phyloP scores from a whole-genome alignment of 176 grass and related monocot genomes.

The Phyllostachys edulis region DNA sequence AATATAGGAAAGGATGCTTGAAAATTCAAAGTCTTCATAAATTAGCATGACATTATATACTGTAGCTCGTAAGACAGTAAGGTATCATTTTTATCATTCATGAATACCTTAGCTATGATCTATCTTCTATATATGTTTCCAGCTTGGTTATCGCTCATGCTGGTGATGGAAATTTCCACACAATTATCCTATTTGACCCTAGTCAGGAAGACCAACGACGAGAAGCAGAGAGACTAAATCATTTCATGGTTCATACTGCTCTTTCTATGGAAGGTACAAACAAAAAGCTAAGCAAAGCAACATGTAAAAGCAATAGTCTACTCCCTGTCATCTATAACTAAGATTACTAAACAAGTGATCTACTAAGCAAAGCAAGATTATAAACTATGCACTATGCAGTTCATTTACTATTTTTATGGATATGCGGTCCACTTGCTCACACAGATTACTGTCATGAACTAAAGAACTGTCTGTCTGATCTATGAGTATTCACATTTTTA shows the following conservation, averaged over 20 bases:
- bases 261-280: conserved; percentile 88
- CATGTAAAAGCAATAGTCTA: neutral
- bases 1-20: neutral
- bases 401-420: neutral
- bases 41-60: neutral
- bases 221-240: conserved; percentile 88
- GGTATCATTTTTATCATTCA: neutral
- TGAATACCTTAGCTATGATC: conserved; percentile 31
- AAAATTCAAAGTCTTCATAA: neutral
- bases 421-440: neutral
- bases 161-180: conserved; percentile 98
- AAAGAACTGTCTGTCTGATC: neutral
- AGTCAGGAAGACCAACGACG: conserved; percentile 58
- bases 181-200: conserved; percentile 92
- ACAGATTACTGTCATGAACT: neutral
- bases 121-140: conserved; percentile 11
- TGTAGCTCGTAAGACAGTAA: neutral
- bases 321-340: neutral
- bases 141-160: conserved; percentile 92
- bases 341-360: neutral
- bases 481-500: neutral
- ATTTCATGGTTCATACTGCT: conserved; percentile 96
- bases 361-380: neutral
- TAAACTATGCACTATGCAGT: neutral
- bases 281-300: neutral